phyloP scores from a whole-genome alignment of 1,284 basidiomycete genomes.

The Anthracocystis panici-leucophaei region DNA sequence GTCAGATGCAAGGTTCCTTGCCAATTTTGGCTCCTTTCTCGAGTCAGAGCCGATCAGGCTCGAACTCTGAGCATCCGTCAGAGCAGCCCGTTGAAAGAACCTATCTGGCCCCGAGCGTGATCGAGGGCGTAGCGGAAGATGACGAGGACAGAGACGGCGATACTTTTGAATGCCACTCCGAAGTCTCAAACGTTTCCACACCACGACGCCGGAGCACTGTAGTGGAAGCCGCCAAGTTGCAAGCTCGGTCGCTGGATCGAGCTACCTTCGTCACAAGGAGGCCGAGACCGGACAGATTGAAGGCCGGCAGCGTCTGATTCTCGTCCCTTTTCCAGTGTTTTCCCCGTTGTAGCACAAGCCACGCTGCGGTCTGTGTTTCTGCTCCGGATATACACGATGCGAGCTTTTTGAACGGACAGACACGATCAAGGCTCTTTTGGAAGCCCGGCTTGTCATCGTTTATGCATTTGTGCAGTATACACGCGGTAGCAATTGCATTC shows the following conservation, averaged over 20 bases:
- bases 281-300: background rate
- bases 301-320: background rate
- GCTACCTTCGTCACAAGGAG: background rate
- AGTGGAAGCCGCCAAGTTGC: background rate
- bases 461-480: constrained; percentile 2
- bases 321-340: background rate
- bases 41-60: background rate
- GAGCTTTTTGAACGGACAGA: background rate
- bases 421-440: background rate
- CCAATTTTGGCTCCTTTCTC: constrained; percentile 4
- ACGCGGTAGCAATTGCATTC: background rate
- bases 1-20: background rate
- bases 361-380: background rate
- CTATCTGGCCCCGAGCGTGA: constrained; percentile 3
- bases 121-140: background rate
- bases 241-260: background rate
- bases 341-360: background rate
- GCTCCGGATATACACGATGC: background rate
- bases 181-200: background rate
- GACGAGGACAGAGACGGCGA: background rate
- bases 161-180: background rate
- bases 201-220: background rate
- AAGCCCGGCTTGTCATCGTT: too few relatives aligned
- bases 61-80: background rate
- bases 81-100: background rate